A percentile compares a stretch with the other conserved stretches of the same genome.
These are phyloP conservation scores for Durusdinium trenchii DNA, from an alignment of 73 alveolate species.

Conservation along the genomic window DNA sequence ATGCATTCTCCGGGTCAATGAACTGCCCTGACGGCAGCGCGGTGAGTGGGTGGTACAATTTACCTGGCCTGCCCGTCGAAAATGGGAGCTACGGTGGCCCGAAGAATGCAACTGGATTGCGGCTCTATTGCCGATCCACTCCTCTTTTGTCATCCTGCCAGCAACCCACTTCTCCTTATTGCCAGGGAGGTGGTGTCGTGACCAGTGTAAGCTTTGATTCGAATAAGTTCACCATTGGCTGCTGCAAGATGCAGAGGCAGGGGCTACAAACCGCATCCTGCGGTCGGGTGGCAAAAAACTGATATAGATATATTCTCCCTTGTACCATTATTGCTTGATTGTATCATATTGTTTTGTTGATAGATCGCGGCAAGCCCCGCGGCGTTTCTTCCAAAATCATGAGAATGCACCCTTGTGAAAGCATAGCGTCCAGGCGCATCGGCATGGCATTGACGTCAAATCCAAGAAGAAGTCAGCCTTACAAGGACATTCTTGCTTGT, in stretches of 20 bases:
- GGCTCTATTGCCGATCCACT: slow-evolving; percentile 31
- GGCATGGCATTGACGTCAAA: no score
- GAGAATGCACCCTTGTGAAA: no score
- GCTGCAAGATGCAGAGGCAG: slow-evolving; percentile 9
- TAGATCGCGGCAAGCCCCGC: no score
- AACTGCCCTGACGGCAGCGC: slow-evolving; percentile 30
- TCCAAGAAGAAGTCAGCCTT: no score
- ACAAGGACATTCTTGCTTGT: no score
- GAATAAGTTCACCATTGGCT: slow-evolving; percentile 41
- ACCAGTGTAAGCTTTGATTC: background rate
- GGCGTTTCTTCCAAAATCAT: no score
- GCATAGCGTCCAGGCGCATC: no score
- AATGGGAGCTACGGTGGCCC: background rate
- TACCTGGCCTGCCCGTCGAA: slow-evolving; percentile 12
- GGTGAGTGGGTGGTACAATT: slow-evolving; percentile 50
- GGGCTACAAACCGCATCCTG: no score
- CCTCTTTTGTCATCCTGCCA: slow-evolving; percentile 7
- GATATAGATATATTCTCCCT: no score
- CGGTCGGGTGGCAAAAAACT: no score
- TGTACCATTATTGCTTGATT: no score
- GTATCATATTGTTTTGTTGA: no score
- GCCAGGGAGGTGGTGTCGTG: slow-evolving; percentile 13
- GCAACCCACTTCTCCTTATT: background rate
- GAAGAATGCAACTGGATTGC: background rate
- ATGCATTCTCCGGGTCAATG: background rate